Evolutionary conservation across 345 rosid genomes (phyloP), one percentile per base, ranked within the genome.

Genomic region (Pugionium cornutum): DNA sequence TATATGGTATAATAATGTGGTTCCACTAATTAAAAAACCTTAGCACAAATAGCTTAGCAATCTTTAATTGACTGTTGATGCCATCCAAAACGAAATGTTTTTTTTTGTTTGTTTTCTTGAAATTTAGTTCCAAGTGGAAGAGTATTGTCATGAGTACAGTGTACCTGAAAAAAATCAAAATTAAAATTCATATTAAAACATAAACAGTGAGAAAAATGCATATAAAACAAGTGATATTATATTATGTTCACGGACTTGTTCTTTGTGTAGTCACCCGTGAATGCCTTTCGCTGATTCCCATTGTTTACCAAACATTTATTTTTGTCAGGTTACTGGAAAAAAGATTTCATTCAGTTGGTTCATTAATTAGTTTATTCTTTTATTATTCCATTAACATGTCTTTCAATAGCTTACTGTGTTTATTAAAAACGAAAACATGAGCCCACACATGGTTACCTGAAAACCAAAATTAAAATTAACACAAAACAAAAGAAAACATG

Each of bases 161-260:
- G 54, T 62, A 28, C 18, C 18, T 18, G 18, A 18, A 18, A 18
- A 18, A 18, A 18, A 18, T 18, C 18, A 18, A 18, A 18, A 18
- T 18, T 18, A 18, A 18, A 18, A 18, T 18, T 18, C 18, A 18
- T 18, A 18, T 18, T 18, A 18, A 18, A 18, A 18, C 18, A 18
- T 18, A 18, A 18, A 18, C 18, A 18, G 18, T 18, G 18, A 18
- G 18, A 18, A 18, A 18, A 18, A 18, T 18, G 49, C 35, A 62
- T 70, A 32, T 25, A 35, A 4, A 56, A 37, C 39, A 27, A 9
- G 5, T 54, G 39, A 56, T 55, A 4, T 8, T 40, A 41, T 28
- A 30, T 25, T 33, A 11, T 64, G 69, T 49, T 71, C 75, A 71
- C 58, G 76, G 76, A 64, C 65, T 41, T 63, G 52, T 45, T 56